These are phyloP conservation scores for Phytophthora idaei DNA, from an alignment of 352 stramenopile genomes.

Conservation along the genomic window DNA sequence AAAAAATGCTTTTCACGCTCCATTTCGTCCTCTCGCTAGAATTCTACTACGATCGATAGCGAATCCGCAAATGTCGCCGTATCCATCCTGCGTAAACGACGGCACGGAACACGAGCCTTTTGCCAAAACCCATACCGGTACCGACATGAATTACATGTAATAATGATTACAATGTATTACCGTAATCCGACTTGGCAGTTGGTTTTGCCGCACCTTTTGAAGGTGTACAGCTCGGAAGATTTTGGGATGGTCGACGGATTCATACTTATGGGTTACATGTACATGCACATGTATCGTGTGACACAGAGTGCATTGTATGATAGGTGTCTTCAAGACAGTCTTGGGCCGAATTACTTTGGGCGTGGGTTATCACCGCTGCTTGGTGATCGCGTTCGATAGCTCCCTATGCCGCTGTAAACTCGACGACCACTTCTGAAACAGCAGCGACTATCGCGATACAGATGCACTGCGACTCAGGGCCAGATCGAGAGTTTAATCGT, in stretches of 20 bases:
- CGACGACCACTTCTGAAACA: background rate
- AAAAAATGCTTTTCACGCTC: slow-evolving; percentile 4
- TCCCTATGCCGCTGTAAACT: slow-evolving; percentile 4
- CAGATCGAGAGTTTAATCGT: too few relatives aligned
- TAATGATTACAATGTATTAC: too few relatives aligned
- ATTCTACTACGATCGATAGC: slow-evolving; percentile 15
- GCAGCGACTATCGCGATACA: background rate
- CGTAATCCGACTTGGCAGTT: background rate
- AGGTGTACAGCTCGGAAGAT: slow-evolving; percentile 10
- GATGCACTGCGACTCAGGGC: background rate
- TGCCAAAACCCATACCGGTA: too few relatives aligned
- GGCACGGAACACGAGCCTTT: too few relatives aligned
- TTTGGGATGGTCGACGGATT: background rate
- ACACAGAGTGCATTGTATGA: background rate
- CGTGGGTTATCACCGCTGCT: background rate
- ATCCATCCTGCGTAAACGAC: slow-evolving; percentile 7
- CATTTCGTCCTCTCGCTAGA: slow-evolving; percentile 23
- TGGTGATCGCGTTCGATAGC: background rate
- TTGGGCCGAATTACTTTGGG: background rate
- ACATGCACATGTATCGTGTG: background rate
- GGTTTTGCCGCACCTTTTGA: background rate
- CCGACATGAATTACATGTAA: too few relatives aligned
- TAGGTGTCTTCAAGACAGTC: too few relatives aligned
- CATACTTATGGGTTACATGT: background rate
- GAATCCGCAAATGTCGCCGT: slow-evolving; percentile 2